Percentiles rank a stretch among this genome's conserved stretches.
Evolutionary conservation across 352 stramenopile genomes (phyloP).

Genomic region (Phytophthora kernoviae): DNA sequence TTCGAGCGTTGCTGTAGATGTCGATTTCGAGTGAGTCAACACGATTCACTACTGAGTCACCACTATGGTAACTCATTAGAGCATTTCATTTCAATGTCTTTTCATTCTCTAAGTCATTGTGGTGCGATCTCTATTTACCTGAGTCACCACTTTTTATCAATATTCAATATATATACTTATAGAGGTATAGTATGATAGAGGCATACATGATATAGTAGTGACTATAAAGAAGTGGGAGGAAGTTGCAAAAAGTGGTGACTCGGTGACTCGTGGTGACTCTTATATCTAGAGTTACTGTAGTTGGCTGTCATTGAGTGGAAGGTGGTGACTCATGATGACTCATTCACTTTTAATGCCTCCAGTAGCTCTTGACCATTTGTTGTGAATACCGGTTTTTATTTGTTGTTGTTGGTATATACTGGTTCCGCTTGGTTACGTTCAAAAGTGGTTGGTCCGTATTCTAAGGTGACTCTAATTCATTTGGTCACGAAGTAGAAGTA

Average conservation of each 20-base stretch:
- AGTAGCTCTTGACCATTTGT: slow-evolving; percentile 17
- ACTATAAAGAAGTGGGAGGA: too few species aligned
- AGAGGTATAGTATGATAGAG: too few species aligned
- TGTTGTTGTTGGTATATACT: slow-evolving; percentile 20
- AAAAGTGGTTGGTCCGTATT: slow-evolving; percentile 26
- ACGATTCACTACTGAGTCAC: slow-evolving; percentile 22
- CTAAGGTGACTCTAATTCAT: slow-evolving; percentile 17
- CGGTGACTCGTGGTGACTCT: too few species aligned
- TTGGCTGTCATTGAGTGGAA: too few species aligned
- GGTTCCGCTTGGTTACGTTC: slow-evolving; percentile 18
- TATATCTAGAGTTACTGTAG: too few species aligned
- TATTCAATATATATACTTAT: too few species aligned
- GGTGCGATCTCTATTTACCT: slow-evolving; percentile 14
- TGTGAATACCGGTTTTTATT: slow-evolving; percentile 14
- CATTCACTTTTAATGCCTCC: slow-evolving; percentile 11
- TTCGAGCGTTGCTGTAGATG: slow-evolving; percentile 15
- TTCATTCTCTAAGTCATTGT: slow-evolving; percentile 21
- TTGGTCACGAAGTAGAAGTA: slow-evolving; percentile 8
- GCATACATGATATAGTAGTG: too few species aligned
- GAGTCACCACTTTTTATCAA: too few species aligned
- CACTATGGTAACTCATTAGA: slow-evolving; percentile 30
- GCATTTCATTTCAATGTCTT: slow-evolving; percentile 22
- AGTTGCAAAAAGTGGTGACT: too few species aligned
- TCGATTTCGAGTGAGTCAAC: slow-evolving; percentile 18
- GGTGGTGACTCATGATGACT: slow-evolving; percentile 18